Conservation (phyloP, 345 rosid species). For the Arabidopsis arenosa region DNA sequence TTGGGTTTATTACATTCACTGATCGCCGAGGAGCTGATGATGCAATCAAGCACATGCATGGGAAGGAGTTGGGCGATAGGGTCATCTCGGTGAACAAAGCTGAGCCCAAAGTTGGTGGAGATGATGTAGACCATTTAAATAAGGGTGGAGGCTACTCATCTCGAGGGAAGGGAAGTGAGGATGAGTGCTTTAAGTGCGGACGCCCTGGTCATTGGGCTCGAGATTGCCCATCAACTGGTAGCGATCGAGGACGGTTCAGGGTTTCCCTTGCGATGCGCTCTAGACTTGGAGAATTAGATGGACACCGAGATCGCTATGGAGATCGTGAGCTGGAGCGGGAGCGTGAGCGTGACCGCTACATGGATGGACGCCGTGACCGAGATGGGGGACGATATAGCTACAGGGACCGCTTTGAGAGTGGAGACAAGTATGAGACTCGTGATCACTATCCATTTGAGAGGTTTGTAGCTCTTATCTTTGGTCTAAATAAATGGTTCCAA, state of each 20-base stretch:
- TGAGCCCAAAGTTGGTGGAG: conserved; percentile 72
- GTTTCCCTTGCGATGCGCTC: conserved; percentile 60
- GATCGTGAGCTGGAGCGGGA: conserved; percentile 49
- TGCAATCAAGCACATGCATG: conserved; percentile 90
- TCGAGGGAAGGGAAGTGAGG: conserved; percentile 68
- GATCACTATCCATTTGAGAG: conserved; percentile 73
- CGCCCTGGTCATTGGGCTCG: conserved; percentile 93
- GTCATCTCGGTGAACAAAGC: conserved; percentile 90
- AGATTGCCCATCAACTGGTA: conserved; percentile 82
- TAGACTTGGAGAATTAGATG: conserved; percentile 65
- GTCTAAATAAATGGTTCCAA: neutral
- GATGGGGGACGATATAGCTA: conserved; percentile 70
- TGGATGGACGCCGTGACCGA: conserved; percentile 77
- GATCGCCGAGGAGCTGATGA: conserved; percentile 91
- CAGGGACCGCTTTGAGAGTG: conserved; percentile 67
- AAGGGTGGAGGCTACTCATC: conserved; percentile 73
- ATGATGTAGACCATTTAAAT: conserved; percentile 61
- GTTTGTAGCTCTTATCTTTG: conserved; percentile 42
- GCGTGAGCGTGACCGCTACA: conserved; percentile 59
- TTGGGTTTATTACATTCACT: conserved; percentile 85
- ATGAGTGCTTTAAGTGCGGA: conserved; percentile 91
- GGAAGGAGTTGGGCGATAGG: conserved; percentile 77
- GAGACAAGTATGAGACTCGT: conserved; percentile 67
- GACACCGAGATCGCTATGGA: conserved; percentile 64
- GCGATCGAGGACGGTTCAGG: conserved; percentile 63